phyloP scores from a whole-genome alignment of 1,284 basidiomycete species.

The Ceratobasidium sp. region DNA sequence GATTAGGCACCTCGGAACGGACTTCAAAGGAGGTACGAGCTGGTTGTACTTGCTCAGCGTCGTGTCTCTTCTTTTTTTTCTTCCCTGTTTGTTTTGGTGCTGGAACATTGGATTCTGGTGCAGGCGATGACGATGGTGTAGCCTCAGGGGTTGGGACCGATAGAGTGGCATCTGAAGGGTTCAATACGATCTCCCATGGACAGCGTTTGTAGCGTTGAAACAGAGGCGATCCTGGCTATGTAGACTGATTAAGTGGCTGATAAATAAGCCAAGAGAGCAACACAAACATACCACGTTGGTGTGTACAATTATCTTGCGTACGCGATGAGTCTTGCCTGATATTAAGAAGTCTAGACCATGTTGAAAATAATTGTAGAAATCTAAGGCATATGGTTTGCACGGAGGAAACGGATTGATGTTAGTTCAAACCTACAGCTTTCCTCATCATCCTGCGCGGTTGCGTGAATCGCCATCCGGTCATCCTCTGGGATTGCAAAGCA shows the following conservation, averaged over 20 bases:
- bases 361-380: slow-evolving; percentile 93
- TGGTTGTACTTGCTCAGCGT: neutral
- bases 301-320: slow-evolving; percentile 85
- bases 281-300: slow-evolving; percentile 74
- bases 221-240: slow-evolving; percentile 80
- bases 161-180: slow-evolving; percentile 71
- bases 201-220: slow-evolving; percentile 90
- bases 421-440: slow-evolving; percentile 40
- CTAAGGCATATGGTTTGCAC: slow-evolving; percentile 57
- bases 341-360: slow-evolving; percentile 81
- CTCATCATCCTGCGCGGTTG: slow-evolving; percentile 54
- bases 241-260: neutral
- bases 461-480: slow-evolving; percentile 80
- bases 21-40: slow-evolving; percentile 17
- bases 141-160: slow-evolving; percentile 19
- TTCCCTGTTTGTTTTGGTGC: neutral
- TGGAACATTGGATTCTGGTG: neutral
- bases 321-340: slow-evolving; percentile 68
- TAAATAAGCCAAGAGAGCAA: neutral
- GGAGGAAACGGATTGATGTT: slow-evolving; percentile 46
- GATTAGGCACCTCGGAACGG: neutral
- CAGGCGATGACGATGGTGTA: slow-evolving; percentile 14
- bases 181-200: slow-evolving; percentile 81
- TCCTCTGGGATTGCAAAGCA: slow-evolving; percentile 59
- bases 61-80: slow-evolving; percentile 28